Conservation (phyloP, 768 basidiomycete species). For the Mycena haematopus region DNA sequence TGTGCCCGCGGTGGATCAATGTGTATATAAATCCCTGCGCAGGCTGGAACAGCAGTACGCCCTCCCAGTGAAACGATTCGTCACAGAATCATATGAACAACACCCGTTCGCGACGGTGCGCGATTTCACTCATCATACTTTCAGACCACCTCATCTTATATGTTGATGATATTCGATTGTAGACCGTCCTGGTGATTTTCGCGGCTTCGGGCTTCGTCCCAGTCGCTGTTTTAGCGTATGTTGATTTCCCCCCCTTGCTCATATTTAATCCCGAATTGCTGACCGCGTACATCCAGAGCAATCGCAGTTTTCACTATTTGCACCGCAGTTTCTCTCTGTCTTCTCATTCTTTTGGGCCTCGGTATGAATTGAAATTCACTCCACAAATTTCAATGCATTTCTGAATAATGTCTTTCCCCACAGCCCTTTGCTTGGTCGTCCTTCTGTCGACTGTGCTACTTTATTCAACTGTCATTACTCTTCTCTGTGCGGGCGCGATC, state of each 20-base stretch:
- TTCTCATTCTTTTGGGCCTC: conserved; percentile 4
- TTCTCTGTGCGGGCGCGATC: background rate
- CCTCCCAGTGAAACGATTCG: background rate
- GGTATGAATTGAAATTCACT: background rate
- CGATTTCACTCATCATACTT: background rate
- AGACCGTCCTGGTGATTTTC: conserved; percentile 6
- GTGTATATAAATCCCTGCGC: background rate
- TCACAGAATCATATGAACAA: conserved; percentile 7
- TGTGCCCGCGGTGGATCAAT: background rate
- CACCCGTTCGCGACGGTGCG: conserved; percentile 11
- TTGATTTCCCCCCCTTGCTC: background rate
- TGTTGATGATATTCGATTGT: background rate
- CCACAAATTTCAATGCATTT: background rate
- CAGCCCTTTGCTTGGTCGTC: conserved; percentile 1
- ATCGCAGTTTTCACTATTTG: conserved; percentile 8
- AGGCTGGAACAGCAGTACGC: conserved; percentile 1
- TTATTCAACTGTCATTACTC: background rate
- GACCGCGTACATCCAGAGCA: background rate
- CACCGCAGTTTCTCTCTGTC: background rate
- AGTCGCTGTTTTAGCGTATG: background rate
- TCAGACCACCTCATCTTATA: background rate
- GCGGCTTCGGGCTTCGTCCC: conserved; percentile 5
- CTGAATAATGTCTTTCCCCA: background rate
- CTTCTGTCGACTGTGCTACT: background rate
- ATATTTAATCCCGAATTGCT: no score